Evolutionary conservation across 106 monocot genomes (phyloP).

Genomic region (Phalaenopsis aphrodite): DNA sequence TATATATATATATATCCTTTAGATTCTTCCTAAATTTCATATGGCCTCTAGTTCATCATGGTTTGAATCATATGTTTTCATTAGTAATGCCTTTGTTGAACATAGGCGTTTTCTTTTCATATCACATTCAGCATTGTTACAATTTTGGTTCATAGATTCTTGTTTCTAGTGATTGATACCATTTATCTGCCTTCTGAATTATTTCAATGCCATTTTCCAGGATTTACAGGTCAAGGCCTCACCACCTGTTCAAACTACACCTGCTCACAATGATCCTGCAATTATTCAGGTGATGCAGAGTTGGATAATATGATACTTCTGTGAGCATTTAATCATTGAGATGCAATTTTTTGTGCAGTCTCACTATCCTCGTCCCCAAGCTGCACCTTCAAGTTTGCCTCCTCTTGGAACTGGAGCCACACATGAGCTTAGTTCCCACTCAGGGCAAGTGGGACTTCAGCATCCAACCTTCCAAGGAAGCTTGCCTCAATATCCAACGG

Average conservation of each 20-base stretch:
- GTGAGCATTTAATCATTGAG: neutral
- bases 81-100: neutral
- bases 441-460: constrained; percentile 27
- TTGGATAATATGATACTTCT: neutral
- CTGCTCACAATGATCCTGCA: constrained; percentile 60
- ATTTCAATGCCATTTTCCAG: constrained; percentile 27
- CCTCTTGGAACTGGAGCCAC: constrained; percentile 26
- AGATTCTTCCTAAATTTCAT: neutral
- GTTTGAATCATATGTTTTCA: neutral
- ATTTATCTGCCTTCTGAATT: constrained; percentile 3
- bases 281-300: constrained; percentile 51
- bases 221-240: constrained; percentile 82
- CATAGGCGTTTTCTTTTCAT: neutral
- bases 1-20: neutral
- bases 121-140: neutral
- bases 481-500: constrained; percentile 49
- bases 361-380: constrained; percentile 42
- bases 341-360: constrained; percentile 37
- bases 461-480: constrained; percentile 34
- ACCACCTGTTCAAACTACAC: constrained; percentile 47
- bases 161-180: neutral
- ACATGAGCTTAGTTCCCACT: constrained; percentile 25
- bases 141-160: neutral
- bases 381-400: constrained; percentile 28
- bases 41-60: neutral